Conservation (phyloP, 2,329 filamentous ascomycete species). For the Pestalotiopsis sp. region DNA sequence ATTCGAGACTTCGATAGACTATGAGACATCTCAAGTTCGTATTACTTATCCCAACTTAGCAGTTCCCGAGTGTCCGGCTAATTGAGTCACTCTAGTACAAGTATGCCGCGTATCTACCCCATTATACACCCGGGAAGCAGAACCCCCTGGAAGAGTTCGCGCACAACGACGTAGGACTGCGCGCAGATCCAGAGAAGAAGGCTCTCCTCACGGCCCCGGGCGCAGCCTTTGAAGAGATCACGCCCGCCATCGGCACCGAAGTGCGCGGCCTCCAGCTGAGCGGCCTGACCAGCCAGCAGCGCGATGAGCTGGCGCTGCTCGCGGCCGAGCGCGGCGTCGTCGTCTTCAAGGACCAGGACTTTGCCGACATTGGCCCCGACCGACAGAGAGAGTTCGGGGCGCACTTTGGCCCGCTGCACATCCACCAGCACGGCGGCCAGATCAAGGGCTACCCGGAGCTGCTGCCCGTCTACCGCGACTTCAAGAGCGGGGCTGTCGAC, state of each 20-base stretch:
- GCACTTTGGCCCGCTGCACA: constrained; percentile 22
- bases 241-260: constrained; percentile 22
- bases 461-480: constrained; percentile 17
- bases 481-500: constrained; percentile 22
- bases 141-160: constrained; percentile 13
- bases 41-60: not conserved
- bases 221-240: constrained; percentile 16
- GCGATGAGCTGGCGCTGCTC: constrained; percentile 30
- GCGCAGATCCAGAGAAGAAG: constrained; percentile 16
- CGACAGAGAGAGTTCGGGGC: constrained; percentile 21
- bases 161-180: constrained; percentile 14
- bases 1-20: constrained; percentile 16
- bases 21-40: constrained; percentile 12
- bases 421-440: constrained; percentile 17
- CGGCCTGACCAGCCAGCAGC: constrained; percentile 21
- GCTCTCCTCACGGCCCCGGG: constrained; percentile 15
- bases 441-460: constrained; percentile 15
- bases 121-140: constrained; percentile 16
- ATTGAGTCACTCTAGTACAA: not conserved
- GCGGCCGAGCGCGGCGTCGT: constrained; percentile 32
- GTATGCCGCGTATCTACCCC: constrained; percentile 14
- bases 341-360: constrained; percentile 24
- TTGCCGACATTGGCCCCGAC: constrained; percentile 20
- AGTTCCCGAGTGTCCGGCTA: not conserved
- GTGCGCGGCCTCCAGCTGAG: constrained; percentile 25